Conservation (phyloP, 148 eudicot genomes). For the Rhododendron griersonianum region DNA sequence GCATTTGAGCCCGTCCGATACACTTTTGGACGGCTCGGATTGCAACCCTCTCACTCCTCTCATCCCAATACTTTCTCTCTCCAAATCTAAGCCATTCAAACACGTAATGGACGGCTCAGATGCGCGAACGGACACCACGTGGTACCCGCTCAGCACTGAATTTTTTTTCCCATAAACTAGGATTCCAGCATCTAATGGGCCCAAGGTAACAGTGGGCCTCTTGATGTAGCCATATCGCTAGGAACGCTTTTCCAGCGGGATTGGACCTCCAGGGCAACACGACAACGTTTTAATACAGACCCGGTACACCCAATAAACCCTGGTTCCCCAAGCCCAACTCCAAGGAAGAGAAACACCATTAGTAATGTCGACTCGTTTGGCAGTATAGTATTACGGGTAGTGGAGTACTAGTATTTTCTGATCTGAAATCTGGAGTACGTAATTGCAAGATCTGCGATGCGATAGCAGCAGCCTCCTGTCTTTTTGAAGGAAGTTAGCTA, state of each 20-base stretch:
- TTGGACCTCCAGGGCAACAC: not conserved
- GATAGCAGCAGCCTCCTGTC: not conserved
- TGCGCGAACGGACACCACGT: no score
- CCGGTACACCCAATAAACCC: not conserved
- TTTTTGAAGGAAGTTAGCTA: not conserved
- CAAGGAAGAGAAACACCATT: not conserved
- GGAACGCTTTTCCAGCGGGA: not conserved
- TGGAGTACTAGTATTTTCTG: not conserved
- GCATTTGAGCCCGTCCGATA: no score
- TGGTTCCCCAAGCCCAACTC: not conserved
- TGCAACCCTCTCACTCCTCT: no score
- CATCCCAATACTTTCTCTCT: no score
- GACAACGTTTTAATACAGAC: not conserved
- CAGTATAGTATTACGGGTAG: not conserved
- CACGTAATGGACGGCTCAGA: no score
- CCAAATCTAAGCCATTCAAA: no score
- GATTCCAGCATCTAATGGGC: not conserved
- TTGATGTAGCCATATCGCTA: not conserved
- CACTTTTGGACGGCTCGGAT: no score
- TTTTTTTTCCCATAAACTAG: no score
- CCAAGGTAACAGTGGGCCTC: not conserved
- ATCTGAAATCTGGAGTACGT: not conserved
- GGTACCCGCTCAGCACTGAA: no score
- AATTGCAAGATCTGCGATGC: constrained; percentile 6
- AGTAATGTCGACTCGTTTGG: not conserved